Evolutionary conservation across 768 basidiomycete species (phyloP).

Genomic region (Grammothele lineata): DNA sequence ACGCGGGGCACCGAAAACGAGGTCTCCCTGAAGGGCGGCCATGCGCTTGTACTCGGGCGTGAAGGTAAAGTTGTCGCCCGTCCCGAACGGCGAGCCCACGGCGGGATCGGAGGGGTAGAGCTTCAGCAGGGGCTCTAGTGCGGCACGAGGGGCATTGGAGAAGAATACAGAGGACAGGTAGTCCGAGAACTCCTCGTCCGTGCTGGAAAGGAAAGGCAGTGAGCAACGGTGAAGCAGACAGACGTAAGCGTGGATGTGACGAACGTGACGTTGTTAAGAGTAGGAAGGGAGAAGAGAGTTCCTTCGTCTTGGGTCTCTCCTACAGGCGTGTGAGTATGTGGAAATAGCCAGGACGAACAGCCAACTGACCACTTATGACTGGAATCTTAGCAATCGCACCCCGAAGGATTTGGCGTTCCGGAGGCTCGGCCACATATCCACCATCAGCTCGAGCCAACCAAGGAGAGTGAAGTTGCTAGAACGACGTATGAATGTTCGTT

Average conservation of each 20-base stretch:
- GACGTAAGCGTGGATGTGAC: background rate
- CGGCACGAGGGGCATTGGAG: background rate
- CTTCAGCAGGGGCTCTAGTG: background rate
- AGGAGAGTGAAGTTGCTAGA: too few species aligned
- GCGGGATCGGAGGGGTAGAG: conserved; percentile 18
- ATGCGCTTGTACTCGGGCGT: conserved; percentile 24
- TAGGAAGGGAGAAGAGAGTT: conserved; percentile 8
- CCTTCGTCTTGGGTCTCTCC: conserved; percentile 19
- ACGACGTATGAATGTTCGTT: too few species aligned
- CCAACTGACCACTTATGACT: too few species aligned
- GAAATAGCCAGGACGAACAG: too few species aligned
- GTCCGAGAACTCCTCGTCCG: conserved; percentile 2
- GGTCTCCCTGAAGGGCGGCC: conserved; percentile 23
- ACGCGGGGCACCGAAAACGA: conserved; percentile 19
- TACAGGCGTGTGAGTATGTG: too few species aligned
- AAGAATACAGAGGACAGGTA: background rate
- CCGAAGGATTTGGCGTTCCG: too few species aligned
- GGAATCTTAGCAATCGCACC: too few species aligned
- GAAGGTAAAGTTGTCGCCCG: conserved; percentile 3
- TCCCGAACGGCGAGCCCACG: conserved; percentile 19
- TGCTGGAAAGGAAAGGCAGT: background rate
- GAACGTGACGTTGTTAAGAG: conserved; percentile 11
- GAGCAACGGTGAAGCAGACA: too few species aligned
- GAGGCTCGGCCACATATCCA: too few species aligned
- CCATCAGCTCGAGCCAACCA: too few species aligned